Evolutionary conservation across 306 rosid genomes (phyloP).

Genomic region (Abrus pulchellus): DNA sequence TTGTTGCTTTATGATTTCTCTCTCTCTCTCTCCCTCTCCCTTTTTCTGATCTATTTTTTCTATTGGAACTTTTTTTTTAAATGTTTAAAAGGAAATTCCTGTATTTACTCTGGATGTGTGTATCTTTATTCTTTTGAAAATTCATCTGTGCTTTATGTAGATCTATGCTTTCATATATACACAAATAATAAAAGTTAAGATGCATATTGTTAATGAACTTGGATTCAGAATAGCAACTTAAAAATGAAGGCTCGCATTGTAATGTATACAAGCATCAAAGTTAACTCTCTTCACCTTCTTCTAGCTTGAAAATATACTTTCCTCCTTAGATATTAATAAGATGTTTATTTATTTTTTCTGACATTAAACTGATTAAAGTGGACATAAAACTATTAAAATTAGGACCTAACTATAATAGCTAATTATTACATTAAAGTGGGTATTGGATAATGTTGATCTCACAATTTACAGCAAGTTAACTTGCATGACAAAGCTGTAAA

Average conservation of each 20-base stretch:
- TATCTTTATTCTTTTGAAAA: not conserved
- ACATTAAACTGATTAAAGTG: too few relatives aligned
- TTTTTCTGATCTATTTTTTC: not conserved
- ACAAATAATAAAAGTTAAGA: not conserved
- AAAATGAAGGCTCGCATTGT: not conserved
- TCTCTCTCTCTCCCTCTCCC: slow-evolving; percentile 2
- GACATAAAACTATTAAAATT: too few relatives aligned
- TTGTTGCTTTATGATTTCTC: not conserved
- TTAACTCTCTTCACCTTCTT: not conserved
- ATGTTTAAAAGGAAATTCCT: not conserved
- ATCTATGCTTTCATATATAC: not conserved
- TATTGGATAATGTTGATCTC: too few relatives aligned
- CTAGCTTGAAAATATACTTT: not conserved
- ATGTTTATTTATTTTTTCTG: not conserved
- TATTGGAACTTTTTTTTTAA: not conserved
- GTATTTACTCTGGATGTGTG: not conserved
- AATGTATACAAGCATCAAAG: not conserved
- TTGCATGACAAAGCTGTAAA: not conserved
- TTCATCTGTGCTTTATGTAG: slow-evolving; percentile 7
- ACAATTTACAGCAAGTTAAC: too few relatives aligned
- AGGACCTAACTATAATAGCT: too few relatives aligned
- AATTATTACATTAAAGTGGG: too few relatives aligned
- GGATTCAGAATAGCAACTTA: not conserved
- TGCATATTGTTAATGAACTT: not conserved
- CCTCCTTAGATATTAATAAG: not conserved